A percentile compares a stretch with the other conserved stretches of the same genome.
Evolutionary conservation across 352 stramenopile species (phyloP).

Genomic region (Thraustochytrium sp.): DNA sequence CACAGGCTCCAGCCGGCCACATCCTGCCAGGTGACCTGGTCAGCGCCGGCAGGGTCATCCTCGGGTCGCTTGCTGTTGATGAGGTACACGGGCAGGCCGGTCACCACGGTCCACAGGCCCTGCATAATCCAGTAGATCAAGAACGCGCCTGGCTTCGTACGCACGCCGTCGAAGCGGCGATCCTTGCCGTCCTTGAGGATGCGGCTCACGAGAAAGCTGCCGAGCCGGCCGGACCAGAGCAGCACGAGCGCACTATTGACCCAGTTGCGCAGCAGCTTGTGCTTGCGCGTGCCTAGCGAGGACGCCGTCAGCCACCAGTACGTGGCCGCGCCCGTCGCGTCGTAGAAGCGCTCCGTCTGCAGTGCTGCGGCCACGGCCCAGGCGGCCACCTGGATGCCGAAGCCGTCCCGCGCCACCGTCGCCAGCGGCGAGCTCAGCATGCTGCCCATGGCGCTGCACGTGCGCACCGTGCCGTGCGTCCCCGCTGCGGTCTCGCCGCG

Average conservation of each 20-base stretch:
- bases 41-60: neutral
- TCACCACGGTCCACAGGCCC: conserved; percentile 71
- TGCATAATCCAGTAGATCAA: conserved; percentile 70
- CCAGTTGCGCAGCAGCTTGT: conserved; percentile 56
- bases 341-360: conserved; percentile 69
- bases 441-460: neutral
- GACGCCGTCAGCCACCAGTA: conserved; percentile 62
- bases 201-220: conserved; percentile 67
- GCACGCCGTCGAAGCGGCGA: conserved; percentile 66
- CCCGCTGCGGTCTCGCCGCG: too few species aligned
- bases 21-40: neutral
- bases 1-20: conserved; percentile 54
- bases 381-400: conserved; percentile 19
- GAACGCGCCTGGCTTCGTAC: conserved; percentile 62
- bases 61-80: conserved; percentile 33
- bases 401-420: neutral
- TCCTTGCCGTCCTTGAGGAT: conserved; percentile 65
- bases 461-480: neutral
- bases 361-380: conserved; percentile 1
- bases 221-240: conserved; percentile 68
- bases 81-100: conserved; percentile 59
- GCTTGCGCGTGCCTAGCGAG: conserved; percentile 49
- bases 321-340: conserved; percentile 69
- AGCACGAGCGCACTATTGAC: conserved; percentile 64
- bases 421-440: neutral